Conservation (phyloP, 768 basidiomycete species). For the Russula foetens region DNA sequence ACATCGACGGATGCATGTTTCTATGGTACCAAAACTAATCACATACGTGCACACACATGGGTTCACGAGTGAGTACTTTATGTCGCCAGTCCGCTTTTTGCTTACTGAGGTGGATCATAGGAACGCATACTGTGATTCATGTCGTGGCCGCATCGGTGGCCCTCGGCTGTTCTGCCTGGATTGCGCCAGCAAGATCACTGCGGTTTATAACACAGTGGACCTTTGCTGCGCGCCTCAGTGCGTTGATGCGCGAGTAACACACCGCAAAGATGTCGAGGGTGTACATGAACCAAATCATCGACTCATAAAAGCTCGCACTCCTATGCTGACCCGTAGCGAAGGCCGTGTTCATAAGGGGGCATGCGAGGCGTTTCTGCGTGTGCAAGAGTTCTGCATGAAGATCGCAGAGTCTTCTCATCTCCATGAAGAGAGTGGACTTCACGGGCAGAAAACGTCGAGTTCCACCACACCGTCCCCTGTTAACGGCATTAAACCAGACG, state of each 20-base stretch:
- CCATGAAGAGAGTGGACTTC: neutral
- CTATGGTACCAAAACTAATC: conserved; percentile 19
- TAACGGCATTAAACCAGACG: neutral
- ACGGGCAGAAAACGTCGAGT: neutral
- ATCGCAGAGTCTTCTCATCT: neutral
- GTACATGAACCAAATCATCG: neutral
- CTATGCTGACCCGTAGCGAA: neutral
- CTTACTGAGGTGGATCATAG: neutral
- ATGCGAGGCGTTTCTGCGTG: neutral
- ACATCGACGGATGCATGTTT: conserved; percentile 25
- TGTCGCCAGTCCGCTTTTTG: neutral
- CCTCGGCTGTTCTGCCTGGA: conserved; percentile 28
- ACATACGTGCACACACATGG: conserved; percentile 21
- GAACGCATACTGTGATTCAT: conserved; percentile 23
- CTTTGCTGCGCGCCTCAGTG: conserved; percentile 26
- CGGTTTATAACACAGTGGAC: conserved; percentile 23
- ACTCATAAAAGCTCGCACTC: neutral
- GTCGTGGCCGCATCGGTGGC: conserved; percentile 24
- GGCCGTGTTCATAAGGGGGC: neutral
- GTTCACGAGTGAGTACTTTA: conserved; percentile 19
- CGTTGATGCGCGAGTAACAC: conserved; percentile 13
- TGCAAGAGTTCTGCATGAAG: neutral
- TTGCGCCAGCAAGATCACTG: conserved; percentile 20
- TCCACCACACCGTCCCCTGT: neutral
- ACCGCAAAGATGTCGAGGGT: conserved; percentile 14